These are phyloP conservation scores for Wakefieldia striispora DNA, from an alignment of 768 basidiomycete genomes.

Conservation along the genomic window DNA sequence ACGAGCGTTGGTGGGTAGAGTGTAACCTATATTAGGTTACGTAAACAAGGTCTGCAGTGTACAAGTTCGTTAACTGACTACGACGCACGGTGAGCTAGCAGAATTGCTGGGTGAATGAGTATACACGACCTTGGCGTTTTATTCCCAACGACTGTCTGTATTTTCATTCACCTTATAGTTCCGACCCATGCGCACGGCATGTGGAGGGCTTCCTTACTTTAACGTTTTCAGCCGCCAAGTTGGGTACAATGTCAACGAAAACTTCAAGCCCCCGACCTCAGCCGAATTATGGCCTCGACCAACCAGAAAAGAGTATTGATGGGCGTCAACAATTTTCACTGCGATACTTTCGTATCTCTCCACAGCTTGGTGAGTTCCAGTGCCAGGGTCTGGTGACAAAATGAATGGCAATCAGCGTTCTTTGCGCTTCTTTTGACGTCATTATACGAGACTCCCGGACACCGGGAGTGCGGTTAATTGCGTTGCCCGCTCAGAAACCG, in stretches of 20 bases:
- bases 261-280: too few species aligned
- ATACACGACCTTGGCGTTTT: background rate
- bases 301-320: background rate
- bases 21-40: conserved; percentile 5
- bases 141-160: background rate
- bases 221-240: too few species aligned
- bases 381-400: conserved; percentile 1
- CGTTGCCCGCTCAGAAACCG: background rate
- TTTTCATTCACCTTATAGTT: background rate
- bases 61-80: too few species aligned
- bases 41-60: conserved; percentile 3
- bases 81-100: background rate
- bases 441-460: background rate
- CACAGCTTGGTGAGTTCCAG: conserved; percentile 27
- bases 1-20: background rate
- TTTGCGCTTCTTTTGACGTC: background rate
- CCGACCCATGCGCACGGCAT: background rate
- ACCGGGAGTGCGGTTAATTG: background rate
- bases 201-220: background rate
- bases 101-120: background rate
- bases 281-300: background rate
- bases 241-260: too few species aligned
- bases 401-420: background rate
- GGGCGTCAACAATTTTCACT: background rate
- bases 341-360: background rate